Conservation (phyloP, 2,329 filamentous ascomycete species). For the Penicillium brasilianum region DNA sequence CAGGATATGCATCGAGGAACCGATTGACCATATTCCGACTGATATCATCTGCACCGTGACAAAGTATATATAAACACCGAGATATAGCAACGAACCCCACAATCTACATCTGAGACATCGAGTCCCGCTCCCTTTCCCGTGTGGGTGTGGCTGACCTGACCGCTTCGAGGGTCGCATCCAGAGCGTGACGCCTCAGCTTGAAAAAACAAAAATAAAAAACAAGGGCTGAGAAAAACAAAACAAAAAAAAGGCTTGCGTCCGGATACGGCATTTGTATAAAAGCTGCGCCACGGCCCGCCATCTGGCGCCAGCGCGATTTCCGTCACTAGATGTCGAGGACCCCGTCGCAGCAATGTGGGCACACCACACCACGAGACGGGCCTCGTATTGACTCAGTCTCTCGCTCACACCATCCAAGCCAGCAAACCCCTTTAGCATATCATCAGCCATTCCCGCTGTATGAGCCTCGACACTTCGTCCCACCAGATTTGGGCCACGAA, state of each 20-base stretch:
- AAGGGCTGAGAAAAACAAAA: slow-evolving; percentile 8
- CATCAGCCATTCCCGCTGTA: slow-evolving; percentile 25
- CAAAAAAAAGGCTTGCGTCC: slow-evolving; percentile 3
- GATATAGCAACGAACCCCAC: slow-evolving; percentile 10
- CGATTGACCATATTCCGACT: slow-evolving; percentile 1
- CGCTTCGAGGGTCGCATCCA: slow-evolving; percentile 23
- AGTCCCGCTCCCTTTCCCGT: slow-evolving; percentile 5
- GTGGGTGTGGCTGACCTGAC: slow-evolving; percentile 25
- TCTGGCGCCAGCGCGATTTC: slow-evolving; percentile 17
- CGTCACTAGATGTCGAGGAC: slow-evolving; percentile 40
- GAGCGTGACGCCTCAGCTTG: slow-evolving; percentile 17
- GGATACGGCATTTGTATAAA: slow-evolving; percentile 21
- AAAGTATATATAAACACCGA: not conserved
- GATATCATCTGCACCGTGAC: not conserved
- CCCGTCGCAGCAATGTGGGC: slow-evolving; percentile 36
- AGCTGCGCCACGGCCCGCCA: slow-evolving; percentile 20
- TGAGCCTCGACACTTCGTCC: slow-evolving; percentile 30
- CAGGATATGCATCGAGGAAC: slow-evolving; percentile 26
- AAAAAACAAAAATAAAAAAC: slow-evolving; percentile 4
- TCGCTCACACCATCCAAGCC: slow-evolving; percentile 20
- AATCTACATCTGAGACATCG: slow-evolving; percentile 21
- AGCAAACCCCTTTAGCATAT: slow-evolving; percentile 23
- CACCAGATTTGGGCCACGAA: slow-evolving; percentile 26
- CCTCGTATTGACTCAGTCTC: slow-evolving; percentile 27
- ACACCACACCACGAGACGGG: slow-evolving; percentile 30